Evolutionary conservation across 805 yeast species (phyloP).

Genomic region (Priceomyces carsonii): DNA sequence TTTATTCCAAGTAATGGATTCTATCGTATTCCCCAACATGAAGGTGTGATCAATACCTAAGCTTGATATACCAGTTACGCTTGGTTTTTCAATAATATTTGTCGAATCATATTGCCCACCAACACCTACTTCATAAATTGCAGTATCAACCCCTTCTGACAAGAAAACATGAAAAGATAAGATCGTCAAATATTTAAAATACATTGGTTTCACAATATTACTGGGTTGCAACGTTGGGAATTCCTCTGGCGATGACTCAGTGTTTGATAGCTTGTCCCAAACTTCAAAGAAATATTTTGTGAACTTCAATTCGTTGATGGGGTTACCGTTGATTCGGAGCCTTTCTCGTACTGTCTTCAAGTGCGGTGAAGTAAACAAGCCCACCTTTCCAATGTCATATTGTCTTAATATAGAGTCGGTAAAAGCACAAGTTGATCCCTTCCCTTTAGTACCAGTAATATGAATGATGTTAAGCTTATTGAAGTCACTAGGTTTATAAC

Average conservation of each 20-base stretch:
- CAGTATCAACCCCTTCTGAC: constrained; percentile 87
- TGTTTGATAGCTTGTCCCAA: constrained; percentile 73
- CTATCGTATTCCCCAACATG: constrained; percentile 83
- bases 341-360: constrained; percentile 90
- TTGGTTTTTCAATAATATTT: constrained; percentile 76
- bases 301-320: constrained; percentile 77
- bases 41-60: constrained; percentile 91
- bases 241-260: constrained; percentile 52
- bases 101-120: constrained; percentile 99
- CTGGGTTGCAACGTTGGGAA: constrained; percentile 72
- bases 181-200: constrained; percentile 87
- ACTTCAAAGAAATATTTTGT: constrained; percentile 91
- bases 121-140: constrained; percentile 96
- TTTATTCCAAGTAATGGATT: constrained; percentile 94
- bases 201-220: constrained; percentile 78
- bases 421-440: constrained; percentile 97
- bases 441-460: constrained; percentile 97
- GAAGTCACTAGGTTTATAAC: constrained; percentile 58
- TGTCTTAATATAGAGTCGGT: constrained; percentile 76
- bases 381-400: constrained; percentile 68
- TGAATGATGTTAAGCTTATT: constrained; percentile 79
- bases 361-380: constrained; percentile 96
- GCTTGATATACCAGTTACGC: constrained; percentile 81
- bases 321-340: constrained; percentile 81
- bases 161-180: constrained; percentile 88